Percentiles rank a stretch among this genome's conserved stretches.
Conservation (phyloP, 78 protist species). For the Tieghemostelium lacteum region DNA sequence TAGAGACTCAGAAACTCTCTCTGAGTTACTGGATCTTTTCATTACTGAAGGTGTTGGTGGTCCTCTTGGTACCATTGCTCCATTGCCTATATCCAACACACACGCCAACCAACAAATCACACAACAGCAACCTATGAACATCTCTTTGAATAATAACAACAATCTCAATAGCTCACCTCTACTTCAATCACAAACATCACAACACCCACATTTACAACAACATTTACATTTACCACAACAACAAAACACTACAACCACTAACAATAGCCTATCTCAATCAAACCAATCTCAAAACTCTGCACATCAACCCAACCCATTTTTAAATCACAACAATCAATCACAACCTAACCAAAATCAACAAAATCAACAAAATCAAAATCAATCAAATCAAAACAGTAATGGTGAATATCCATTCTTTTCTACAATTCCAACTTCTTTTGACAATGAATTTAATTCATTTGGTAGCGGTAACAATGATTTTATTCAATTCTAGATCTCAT, state of each 20-base stretch:
- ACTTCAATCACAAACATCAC: no score
- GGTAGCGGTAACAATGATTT: slow-evolving; percentile 35
- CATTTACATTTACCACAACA: background rate
- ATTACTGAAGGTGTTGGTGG: slow-evolving; percentile 73
- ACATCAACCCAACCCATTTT: no score
- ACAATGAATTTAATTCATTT: slow-evolving; percentile 54
- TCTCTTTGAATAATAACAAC: slow-evolving; percentile 17
- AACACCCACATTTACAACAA: background rate
- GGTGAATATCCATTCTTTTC: slow-evolving; percentile 57
- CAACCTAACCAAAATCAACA: background rate
- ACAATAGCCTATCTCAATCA: background rate
- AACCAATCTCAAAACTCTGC: background rate
- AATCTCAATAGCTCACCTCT: no score
- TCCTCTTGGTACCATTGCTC: slow-evolving; percentile 48
- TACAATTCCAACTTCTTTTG: slow-evolving; percentile 44
- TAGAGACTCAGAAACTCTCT: slow-evolving; percentile 36
- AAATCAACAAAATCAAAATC: slow-evolving; percentile 7
- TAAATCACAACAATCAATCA: background rate
- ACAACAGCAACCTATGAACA: background rate
- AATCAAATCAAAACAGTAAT: background rate
- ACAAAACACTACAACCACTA: background rate
- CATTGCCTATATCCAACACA: slow-evolving; percentile 26
- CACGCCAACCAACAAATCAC: background rate
- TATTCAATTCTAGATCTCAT: slow-evolving; percentile 57
- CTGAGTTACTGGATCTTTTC: slow-evolving; percentile 43